Evolutionary conservation across 306 rosid species (phyloP).

Genomic region (Dryas alaskensis): DNA sequence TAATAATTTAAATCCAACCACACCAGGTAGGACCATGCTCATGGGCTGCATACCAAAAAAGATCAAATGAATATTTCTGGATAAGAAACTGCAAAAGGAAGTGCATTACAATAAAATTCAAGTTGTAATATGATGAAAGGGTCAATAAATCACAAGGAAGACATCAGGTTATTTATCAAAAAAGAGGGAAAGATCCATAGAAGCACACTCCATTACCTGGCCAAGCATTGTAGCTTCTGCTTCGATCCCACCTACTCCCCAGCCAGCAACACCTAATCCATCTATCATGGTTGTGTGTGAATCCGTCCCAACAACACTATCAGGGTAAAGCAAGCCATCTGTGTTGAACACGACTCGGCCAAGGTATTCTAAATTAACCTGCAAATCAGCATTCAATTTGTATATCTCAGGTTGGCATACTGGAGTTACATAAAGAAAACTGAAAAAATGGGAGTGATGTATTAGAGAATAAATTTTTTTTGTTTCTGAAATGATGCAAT

Average conservation of each 20-base stretch:
- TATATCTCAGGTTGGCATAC: slow-evolving; percentile 11
- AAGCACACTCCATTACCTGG: slow-evolving; percentile 55
- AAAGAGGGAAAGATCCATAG: not conserved
- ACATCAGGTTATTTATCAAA: not conserved
- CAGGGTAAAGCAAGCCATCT: slow-evolving; percentile 81
- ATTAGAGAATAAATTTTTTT: not conserved
- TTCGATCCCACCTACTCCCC: slow-evolving; percentile 99
- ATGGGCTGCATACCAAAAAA: slow-evolving; percentile 58
- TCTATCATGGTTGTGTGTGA: slow-evolving; percentile 99
- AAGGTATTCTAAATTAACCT: slow-evolving; percentile 95
- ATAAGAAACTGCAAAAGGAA: slow-evolving; percentile 11
- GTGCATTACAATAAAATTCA: not conserved
- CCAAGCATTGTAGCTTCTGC: slow-evolving; percentile 99
- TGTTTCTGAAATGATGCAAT: slow-evolving; percentile 20
- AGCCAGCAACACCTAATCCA: slow-evolving; percentile 97
- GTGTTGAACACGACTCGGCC: slow-evolving; percentile 91
- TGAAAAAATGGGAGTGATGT: not conserved
- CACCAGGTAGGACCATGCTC: slow-evolving; percentile 99
- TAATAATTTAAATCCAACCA: slow-evolving; percentile 80
- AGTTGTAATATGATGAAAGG: not conserved
- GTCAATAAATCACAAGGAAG: not conserved
- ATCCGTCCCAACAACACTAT: slow-evolving; percentile 95
- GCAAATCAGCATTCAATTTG: slow-evolving; percentile 31
- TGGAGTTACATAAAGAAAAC: slow-evolving; percentile 17
- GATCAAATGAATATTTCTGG: slow-evolving; percentile 8